Evolutionary conservation across 2,329 filamentous ascomycete genomes (phyloP).

Genomic region (Aureobasidium sp.): DNA sequence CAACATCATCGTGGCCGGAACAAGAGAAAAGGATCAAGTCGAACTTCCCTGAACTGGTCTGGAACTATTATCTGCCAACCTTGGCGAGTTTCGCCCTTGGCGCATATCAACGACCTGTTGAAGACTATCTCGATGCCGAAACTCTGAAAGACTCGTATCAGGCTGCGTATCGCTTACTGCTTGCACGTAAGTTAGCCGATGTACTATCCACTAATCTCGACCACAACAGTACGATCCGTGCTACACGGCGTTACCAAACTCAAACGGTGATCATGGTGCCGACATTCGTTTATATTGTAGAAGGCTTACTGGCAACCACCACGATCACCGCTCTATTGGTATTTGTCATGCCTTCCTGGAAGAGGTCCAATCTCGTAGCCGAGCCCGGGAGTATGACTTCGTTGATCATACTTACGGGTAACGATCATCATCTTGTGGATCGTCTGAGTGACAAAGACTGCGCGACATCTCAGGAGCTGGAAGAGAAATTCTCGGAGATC

Average conservation of each 20-base stretch:
- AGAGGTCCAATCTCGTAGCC: constrained; percentile 21
- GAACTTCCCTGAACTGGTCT: not conserved
- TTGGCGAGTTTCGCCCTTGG: constrained; percentile 47
- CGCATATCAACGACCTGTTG: constrained; percentile 28
- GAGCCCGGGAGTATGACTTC: constrained; percentile 40
- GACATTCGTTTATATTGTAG: constrained; percentile 42
- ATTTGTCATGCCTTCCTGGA: constrained; percentile 28
- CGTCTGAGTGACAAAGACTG: not conserved
- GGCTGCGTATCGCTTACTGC: constrained; percentile 48
- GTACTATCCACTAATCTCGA: constrained; percentile 30
- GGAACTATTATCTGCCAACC: constrained; percentile 28
- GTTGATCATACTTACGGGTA: constrained; percentile 36
- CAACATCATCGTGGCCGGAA: constrained; percentile 26
- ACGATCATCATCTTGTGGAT: constrained; percentile 23
- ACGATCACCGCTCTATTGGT: constrained; percentile 29
- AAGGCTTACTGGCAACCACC: constrained; percentile 23
- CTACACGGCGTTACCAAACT: constrained; percentile 28
- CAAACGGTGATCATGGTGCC: constrained; percentile 43
- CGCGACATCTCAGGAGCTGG: not conserved
- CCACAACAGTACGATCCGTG: constrained; percentile 18
- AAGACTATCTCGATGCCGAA: constrained; percentile 40
- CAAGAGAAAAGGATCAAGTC: constrained; percentile 21
- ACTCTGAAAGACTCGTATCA: constrained; percentile 40
- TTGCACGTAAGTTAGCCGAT: constrained; percentile 40
- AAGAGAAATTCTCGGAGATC: not conserved